Conservation (phyloP, 352 stramenopile species). For the Phytopythium litorale region DNA sequence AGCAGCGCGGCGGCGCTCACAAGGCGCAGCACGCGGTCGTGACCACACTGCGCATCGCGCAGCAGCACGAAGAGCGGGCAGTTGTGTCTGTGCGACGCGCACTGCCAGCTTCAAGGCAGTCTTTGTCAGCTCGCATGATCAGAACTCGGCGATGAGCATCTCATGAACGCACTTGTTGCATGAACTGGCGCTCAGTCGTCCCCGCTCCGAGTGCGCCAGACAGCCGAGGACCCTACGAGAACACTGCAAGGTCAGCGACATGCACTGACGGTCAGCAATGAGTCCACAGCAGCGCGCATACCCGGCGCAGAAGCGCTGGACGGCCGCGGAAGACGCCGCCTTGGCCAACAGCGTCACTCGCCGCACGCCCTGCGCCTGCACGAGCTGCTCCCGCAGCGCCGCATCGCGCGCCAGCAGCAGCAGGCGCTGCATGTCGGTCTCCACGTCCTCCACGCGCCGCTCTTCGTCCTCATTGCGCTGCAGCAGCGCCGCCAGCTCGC, state of each 20-base stretch:
- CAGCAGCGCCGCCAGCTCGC: slow-evolving; percentile 54
- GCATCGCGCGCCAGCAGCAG: slow-evolving; percentile 49
- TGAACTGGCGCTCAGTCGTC: slow-evolving; percentile 51
- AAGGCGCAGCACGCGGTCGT: slow-evolving; percentile 28
- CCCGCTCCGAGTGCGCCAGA: slow-evolving; percentile 46
- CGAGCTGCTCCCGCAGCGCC: slow-evolving; percentile 44
- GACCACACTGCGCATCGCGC: slow-evolving; percentile 17
- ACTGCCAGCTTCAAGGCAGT: slow-evolving; percentile 41
- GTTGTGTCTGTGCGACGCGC: slow-evolving; percentile 64
- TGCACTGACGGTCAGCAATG: neutral
- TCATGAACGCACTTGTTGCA: slow-evolving; percentile 36
- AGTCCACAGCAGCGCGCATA: slow-evolving; percentile 5
- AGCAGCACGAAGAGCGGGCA: slow-evolving; percentile 63
- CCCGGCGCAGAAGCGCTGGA: slow-evolving; percentile 30
- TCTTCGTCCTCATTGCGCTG: slow-evolving; percentile 39
- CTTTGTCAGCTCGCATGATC: neutral
- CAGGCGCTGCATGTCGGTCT: slow-evolving; percentile 47
- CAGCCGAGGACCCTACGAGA: slow-evolving; percentile 55
- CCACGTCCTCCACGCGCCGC: slow-evolving; percentile 32
- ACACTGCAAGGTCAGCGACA: neutral
- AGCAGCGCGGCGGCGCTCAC: slow-evolving; percentile 51
- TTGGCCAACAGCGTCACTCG: slow-evolving; percentile 39
- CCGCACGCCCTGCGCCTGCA: slow-evolving; percentile 54
- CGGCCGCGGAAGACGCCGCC: slow-evolving; percentile 10
- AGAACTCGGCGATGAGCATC: neutral